phyloP scores from a whole-genome alignment of 371 early-diverging fungal genomes.

The Mitosporidium daphniae region DNA sequence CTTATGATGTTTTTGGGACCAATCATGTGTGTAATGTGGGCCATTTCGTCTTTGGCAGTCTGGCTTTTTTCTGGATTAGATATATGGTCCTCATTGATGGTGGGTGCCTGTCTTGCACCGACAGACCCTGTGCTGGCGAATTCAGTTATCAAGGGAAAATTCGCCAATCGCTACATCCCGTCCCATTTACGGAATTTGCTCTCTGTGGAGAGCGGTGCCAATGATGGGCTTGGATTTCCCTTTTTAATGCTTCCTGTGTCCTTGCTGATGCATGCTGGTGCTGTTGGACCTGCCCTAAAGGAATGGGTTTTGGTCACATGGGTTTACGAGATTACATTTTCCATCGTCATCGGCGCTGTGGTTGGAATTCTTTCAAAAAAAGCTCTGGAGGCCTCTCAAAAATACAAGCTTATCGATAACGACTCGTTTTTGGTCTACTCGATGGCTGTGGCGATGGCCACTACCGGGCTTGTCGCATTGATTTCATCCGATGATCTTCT shows the following conservation, averaged over 20 bases:
- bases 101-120: conserved; percentile 57
- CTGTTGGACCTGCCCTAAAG: conserved; percentile 4
- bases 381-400: conserved; percentile 22
- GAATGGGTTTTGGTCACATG: conserved; percentile 21
- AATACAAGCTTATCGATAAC: conserved; percentile 36
- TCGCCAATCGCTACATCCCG: conserved; percentile 57
- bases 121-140: conserved; percentile 83
- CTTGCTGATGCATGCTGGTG: conserved; percentile 5
- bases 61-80: conserved; percentile 10
- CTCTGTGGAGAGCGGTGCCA: conserved; percentile 23
- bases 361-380: conserved; percentile 30
- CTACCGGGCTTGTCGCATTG: conserved; percentile 27
- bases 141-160: conserved; percentile 56
- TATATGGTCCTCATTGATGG: conserved; percentile 7
- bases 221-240: conserved; percentile 37
- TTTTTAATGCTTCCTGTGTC: conserved; percentile 20
- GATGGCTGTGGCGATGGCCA: conserved; percentile 36
- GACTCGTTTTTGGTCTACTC: conserved; percentile 44
- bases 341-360: conserved; percentile 27
- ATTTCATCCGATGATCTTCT: conserved; percentile 52
- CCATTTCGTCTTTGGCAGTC: conserved; percentile 24
- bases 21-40: conserved; percentile 47
- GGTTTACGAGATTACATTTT: conserved; percentile 22
- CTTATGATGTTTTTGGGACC: conserved; percentile 39
- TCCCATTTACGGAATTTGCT: conserved; percentile 30